Conservation (phyloP, 371 early-diverging fungal species). For the Rhizomucor miehei region DNA sequence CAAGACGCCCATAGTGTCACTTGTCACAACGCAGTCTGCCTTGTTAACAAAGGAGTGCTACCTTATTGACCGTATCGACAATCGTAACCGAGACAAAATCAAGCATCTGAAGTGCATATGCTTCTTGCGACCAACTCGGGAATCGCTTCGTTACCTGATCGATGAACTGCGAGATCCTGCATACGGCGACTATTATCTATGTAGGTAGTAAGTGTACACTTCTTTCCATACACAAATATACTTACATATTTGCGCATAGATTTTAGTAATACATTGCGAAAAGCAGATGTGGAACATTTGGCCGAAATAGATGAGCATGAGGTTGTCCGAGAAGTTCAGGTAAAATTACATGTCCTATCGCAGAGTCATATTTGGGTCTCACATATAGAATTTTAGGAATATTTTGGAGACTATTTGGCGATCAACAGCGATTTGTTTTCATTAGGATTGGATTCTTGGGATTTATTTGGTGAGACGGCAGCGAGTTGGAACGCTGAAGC, state of each 20-base stretch:
- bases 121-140: constrained; percentile 84
- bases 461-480: constrained; percentile 69
- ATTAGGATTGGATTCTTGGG: constrained; percentile 64
- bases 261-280: constrained; percentile 88
- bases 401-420: constrained; percentile 89
- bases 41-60: constrained; percentile 90
- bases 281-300: constrained; percentile 85
- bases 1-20: constrained; percentile 89
- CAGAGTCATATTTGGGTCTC: not conserved
- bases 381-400: constrained; percentile 58
- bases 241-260: too few species aligned
- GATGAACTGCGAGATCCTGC: constrained; percentile 89
- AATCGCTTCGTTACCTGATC: constrained; percentile 78
- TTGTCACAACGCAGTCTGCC: constrained; percentile 87
- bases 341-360: constrained; percentile 14
- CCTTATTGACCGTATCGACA: constrained; percentile 91
- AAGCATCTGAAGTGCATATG: constrained; percentile 91
- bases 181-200: constrained; percentile 93
- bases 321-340: constrained; percentile 91
- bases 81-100: constrained; percentile 83
- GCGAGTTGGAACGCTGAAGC: constrained; percentile 74
- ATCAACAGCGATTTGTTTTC: constrained; percentile 83
- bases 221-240: too few species aligned
- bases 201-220: constrained; percentile 36
- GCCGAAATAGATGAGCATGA: constrained; percentile 96